Evolutionary conservation across 495 filamentous ascomycete species (phyloP), one percentile per base, ranked within the genome.

Genomic region (Trichoderma reesei): DNA sequence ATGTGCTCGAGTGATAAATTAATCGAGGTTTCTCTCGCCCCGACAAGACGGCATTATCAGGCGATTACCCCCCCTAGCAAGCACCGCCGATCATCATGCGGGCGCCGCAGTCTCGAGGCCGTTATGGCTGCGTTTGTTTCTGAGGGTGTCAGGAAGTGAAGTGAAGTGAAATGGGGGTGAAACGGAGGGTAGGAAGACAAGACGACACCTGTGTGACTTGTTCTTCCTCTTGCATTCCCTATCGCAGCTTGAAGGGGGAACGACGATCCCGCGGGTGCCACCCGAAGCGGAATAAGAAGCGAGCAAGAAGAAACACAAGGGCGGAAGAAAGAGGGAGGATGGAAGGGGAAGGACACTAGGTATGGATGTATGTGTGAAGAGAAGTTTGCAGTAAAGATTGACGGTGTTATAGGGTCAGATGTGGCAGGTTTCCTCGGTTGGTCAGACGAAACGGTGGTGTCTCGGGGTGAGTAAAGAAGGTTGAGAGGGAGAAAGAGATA

Each of bases 221-320:
- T 34, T 9, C 11, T 6, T 44, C 4, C 4, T 44, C n/a, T 11
- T 44, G 5, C 0, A 44, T 44, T 44, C 41, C 51, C 51, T 56
- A 63, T 63, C 61, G 37, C 36, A 13, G 41, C 31, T 33, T 10
- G 11, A 56, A 56, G 26, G 18, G 20, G 26, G 5, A 20, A 56
- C 51, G 51, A 33, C 26, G 51, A 56, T 56, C 51, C 31, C 51
- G 26, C 31, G 26, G 34, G 51, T 56, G 51, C 6, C 51, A 56
- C 51, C 51, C 26, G 51, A 56, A 34, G 31, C 51, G 51, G 51
- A 13, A 33, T 56, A 26, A 34, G 51, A 56, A 56, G 51, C 51
- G 51, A 56, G 51, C 11, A 56, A 36, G 61, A n/a, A 62, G 26
- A 41, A 62, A 44, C 39, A 34, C 61, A 42, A 62, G 61, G 44